A percentile compares a stretch with the other conserved stretches of the same genome.
Conservation (phyloP, 1,284 basidiomycete species). For the Naganishia sp. region DNA sequence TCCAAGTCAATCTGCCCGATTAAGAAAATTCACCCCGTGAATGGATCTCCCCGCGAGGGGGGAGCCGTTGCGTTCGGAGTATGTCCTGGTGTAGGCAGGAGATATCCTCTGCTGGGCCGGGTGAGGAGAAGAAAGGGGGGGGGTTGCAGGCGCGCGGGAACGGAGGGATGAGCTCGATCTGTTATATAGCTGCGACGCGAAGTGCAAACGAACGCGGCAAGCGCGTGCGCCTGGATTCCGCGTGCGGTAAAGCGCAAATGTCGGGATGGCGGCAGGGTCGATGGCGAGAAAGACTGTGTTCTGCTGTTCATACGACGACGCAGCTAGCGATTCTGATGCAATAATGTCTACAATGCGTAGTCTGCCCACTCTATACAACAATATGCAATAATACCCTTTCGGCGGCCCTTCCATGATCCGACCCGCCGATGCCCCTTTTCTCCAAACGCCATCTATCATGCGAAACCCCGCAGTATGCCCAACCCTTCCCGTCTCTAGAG, state of each 20-base stretch:
- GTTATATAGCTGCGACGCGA: conserved; percentile 1
- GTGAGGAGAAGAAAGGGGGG: conserved; percentile 11
- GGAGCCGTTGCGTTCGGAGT: conserved; percentile 12
- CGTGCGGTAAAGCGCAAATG: background rate
- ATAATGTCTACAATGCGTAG: too few species aligned
- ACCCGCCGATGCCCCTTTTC: background rate
- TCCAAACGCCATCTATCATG: too few species aligned
- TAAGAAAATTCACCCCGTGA: background rate
- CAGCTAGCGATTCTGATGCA: too few species aligned
- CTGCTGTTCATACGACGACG: too few species aligned
- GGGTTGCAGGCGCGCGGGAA: background rate
- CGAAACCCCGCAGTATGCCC: background rate
- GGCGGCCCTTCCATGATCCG: too few species aligned
- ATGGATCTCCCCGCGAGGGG: too few species aligned
- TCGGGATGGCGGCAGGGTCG: too few species aligned
- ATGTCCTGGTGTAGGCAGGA: conserved; percentile 5
- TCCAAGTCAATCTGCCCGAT: conserved; percentile 27
- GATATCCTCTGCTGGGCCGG: conserved; percentile 17
- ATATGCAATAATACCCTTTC: too few species aligned
- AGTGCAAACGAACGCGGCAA: background rate
- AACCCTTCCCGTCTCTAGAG: background rate
- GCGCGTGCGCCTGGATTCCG: conserved; percentile 1
- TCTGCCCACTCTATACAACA: too few species aligned
- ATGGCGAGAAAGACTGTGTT: too few species aligned
- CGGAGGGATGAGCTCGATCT: background rate